A percentile compares a stretch with the other conserved stretches of the same genome.
Evolutionary conservation across 2,329 filamentous ascomycete genomes (phyloP).

Genomic region (Colletotrichum sp.): DNA sequence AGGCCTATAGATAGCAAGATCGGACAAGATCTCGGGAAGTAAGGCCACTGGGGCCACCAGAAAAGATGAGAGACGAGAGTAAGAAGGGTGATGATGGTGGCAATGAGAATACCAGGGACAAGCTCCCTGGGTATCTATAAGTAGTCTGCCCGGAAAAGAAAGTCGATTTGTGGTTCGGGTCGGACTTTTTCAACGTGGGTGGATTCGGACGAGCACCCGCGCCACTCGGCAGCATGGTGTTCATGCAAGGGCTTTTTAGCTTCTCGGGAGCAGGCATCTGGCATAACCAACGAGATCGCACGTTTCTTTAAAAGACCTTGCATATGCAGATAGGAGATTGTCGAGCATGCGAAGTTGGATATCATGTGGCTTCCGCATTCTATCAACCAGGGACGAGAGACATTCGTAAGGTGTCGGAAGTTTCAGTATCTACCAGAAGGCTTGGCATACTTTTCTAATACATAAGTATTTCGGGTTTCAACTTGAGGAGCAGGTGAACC

Average conservation of each 20-base stretch:
- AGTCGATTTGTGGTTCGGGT: not conserved
- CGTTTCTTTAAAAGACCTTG: not conserved
- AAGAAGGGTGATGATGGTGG: not conserved
- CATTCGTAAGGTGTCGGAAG: not conserved
- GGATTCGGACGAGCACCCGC: not conserved
- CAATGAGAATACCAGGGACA: not conserved
- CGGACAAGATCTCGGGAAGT: not conserved
- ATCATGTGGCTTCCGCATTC: not conserved
- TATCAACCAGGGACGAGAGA: not conserved
- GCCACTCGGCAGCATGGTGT: not conserved
- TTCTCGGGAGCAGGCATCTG: not conserved
- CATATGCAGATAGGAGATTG: not conserved
- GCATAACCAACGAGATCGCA: not conserved
- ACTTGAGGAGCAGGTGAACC: not conserved
- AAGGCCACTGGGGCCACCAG: accelerated
- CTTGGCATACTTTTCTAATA: not conserved
- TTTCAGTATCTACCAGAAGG: not conserved
- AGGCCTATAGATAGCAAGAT: not conserved
- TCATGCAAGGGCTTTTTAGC: not conserved
- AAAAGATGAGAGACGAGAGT: not conserved
- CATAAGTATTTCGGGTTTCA: accelerated
- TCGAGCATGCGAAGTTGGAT: not conserved
- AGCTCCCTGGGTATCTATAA: not conserved
- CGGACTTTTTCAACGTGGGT: not conserved
- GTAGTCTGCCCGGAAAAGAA: not conserved